Percentiles rank a stretch among this genome's conserved stretches.
Evolutionary conservation across 805 yeast species (phyloP).

Genomic region (Zygosaccharomyces bailii): DNA sequence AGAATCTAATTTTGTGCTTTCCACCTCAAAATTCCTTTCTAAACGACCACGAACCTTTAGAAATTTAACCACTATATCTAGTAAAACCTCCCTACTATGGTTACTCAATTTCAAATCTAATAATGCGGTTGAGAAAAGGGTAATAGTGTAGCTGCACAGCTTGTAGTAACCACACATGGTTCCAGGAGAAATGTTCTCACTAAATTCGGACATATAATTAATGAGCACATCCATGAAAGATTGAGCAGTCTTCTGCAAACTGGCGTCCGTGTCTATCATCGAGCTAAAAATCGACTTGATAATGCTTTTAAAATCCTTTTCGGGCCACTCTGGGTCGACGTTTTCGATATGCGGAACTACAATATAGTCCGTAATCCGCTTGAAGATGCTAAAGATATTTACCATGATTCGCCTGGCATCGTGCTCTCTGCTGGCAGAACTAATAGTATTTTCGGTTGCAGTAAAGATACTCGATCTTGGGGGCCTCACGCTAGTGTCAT

Average conservation of each 20-base stretch:
- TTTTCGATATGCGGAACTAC: constrained; percentile 25
- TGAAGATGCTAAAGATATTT: constrained; percentile 33
- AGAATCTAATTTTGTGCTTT: constrained; percentile 23
- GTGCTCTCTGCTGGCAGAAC: constrained; percentile 10
- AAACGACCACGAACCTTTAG: constrained; percentile 39
- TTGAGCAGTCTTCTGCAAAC: constrained; percentile 37
- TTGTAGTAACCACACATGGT: constrained; percentile 39
- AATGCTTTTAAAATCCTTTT: constrained; percentile 26
- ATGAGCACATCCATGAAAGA: constrained; percentile 38
- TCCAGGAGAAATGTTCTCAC: constrained; percentile 24
- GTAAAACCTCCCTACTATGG: constrained; percentile 34
- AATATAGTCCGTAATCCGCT: constrained; percentile 27
- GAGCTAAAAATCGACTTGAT: constrained; percentile 41
- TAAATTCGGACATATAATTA: constrained; percentile 24
- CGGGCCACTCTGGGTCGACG: constrained; percentile 19
- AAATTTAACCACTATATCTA: constrained; percentile 41
- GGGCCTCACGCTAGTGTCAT: constrained; percentile 16
- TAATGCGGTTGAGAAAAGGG: constrained; percentile 38
- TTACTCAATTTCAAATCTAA: constrained; percentile 32
- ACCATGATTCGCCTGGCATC: constrained; percentile 31
- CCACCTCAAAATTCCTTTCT: constrained; percentile 24
- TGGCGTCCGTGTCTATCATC: constrained; percentile 37
- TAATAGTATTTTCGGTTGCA: constrained; percentile 4
- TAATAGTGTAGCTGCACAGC: constrained; percentile 36
- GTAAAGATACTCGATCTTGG: constrained; percentile 11